Evolutionary conservation across 768 basidiomycete genomes (phyloP).

Genomic region (Panaeolus papilionaceus): DNA sequence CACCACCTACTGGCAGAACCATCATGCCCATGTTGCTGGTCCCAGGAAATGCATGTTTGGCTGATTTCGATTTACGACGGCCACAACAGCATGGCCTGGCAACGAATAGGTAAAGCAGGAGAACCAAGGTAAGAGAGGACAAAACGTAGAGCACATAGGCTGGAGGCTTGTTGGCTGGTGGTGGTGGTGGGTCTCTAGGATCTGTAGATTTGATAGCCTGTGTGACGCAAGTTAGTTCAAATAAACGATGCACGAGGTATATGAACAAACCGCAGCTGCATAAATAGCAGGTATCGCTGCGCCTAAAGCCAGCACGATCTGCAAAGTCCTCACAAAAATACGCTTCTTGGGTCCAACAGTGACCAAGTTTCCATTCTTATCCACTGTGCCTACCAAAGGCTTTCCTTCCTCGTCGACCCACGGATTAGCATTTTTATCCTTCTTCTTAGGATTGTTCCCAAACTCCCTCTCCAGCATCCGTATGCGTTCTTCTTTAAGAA

Average conservation of each 20-base stretch:
- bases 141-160: conserved; percentile 64
- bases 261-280: conserved; percentile 59
- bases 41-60: conserved; percentile 32
- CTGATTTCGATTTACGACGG: conserved; percentile 26
- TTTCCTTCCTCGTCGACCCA: conserved; percentile 53
- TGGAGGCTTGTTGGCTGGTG: conserved; percentile 56
- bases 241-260: not conserved
- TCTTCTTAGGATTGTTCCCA: conserved; percentile 45
- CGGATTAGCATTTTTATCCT: conserved; percentile 30
- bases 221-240: conserved; percentile 19
- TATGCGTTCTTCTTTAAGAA: conserved; percentile 71
- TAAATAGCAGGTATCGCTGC: conserved; percentile 65
- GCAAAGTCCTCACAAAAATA: conserved; percentile 49
- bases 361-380: conserved; percentile 61
- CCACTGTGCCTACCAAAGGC: conserved; percentile 62
- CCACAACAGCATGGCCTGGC: conserved; percentile 63
- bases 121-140: conserved; percentile 57
- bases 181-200: conserved; percentile 48
- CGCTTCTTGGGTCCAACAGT: conserved; percentile 71
- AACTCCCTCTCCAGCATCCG: conserved; percentile 78
- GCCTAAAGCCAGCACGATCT: conserved; percentile 56
- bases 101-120: conserved; percentile 60
- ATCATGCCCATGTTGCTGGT: conserved; percentile 69
- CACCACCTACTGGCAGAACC: conserved; percentile 56
- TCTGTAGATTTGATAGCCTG: conserved; percentile 62